A percentile compares a stretch with the other conserved stretches of the same genome.
Conservation (phyloP, 2,329 filamentous ascomycete genomes). For the Penicillium sp. region DNA sequence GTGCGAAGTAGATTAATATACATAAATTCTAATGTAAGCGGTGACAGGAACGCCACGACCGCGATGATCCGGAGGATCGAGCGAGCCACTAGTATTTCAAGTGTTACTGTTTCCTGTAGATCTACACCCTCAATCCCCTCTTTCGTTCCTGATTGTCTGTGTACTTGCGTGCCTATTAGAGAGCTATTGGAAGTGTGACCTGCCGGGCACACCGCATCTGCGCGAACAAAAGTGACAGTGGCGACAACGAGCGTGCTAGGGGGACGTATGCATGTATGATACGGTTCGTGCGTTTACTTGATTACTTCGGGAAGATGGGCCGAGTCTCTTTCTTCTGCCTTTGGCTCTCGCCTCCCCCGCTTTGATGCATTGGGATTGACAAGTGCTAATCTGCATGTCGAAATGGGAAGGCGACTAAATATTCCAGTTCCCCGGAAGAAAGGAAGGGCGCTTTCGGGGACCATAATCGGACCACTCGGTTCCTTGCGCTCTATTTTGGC, state of each 20-base stretch:
- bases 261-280: background rate
- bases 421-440: background rate
- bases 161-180: no score
- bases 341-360: background rate
- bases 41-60: background rate
- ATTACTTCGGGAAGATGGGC: background rate
- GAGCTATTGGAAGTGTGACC: background rate
- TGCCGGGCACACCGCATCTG: background rate
- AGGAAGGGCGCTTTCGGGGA: background rate
- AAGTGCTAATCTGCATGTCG: background rate
- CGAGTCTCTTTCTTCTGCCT: background rate
- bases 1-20: background rate
- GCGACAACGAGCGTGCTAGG: background rate
- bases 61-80: background rate
- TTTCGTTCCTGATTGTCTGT: background rate
- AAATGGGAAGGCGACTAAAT: background rate
- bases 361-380: slow-evolving; percentile 1
- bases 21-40: background rate
- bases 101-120: background rate
- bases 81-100: background rate
- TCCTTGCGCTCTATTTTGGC: background rate
- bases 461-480: background rate
- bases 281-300: background rate
- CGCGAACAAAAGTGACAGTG: background rate
- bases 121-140: background rate